Evolutionary conservation across 768 basidiomycete species (phyloP).

Genomic region (Myochromella boudieri): DNA sequence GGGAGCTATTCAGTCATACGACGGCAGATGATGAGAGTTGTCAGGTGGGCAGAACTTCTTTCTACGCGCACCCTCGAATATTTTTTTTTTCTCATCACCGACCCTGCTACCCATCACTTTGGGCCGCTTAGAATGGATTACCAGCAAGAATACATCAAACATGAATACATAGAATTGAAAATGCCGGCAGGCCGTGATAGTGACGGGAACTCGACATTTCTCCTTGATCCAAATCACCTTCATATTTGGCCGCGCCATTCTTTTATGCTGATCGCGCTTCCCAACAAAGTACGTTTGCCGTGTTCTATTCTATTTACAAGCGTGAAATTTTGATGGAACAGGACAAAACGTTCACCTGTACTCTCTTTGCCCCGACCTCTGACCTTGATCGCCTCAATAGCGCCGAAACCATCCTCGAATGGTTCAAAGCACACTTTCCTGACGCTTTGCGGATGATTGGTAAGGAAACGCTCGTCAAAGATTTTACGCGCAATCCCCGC

Average conservation of each 20-base stretch:
- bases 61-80: slow-evolving; percentile 20
- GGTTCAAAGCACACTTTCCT: slow-evolving; percentile 85
- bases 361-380: slow-evolving; percentile 84
- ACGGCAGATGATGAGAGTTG: slow-evolving; percentile 92
- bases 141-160: slow-evolving; percentile 91
- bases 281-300: slow-evolving; percentile 77
- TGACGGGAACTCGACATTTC: slow-evolving; percentile 65
- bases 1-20: slow-evolving; percentile 92
- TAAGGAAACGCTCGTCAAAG: slow-evolving; percentile 69
- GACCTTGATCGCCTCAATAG: slow-evolving; percentile 69
- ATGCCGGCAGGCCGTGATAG: slow-evolving; percentile 78
- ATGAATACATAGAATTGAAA: slow-evolving; percentile 95
- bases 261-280: slow-evolving; percentile 98
- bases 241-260: slow-evolving; percentile 99
- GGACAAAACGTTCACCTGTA: slow-evolving; percentile 98
- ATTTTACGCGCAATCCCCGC: slow-evolving; percentile 83
- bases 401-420: slow-evolving; percentile 55
- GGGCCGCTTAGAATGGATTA: slow-evolving; percentile 77
- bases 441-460: slow-evolving; percentile 89
- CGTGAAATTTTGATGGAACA: slow-evolving; percentile 38
- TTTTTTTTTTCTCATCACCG: slow-evolving; percentile 31
- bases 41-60: slow-evolving; percentile 59
- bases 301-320: slow-evolving; percentile 20
- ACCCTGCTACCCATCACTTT: slow-evolving; percentile 21
- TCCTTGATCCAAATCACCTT: slow-evolving; percentile 92